A percentile compares a stretch with the other conserved stretches of the same genome.
Conservation (phyloP, 139 green algal genomes). For the Chlorella sp. region DNA sequence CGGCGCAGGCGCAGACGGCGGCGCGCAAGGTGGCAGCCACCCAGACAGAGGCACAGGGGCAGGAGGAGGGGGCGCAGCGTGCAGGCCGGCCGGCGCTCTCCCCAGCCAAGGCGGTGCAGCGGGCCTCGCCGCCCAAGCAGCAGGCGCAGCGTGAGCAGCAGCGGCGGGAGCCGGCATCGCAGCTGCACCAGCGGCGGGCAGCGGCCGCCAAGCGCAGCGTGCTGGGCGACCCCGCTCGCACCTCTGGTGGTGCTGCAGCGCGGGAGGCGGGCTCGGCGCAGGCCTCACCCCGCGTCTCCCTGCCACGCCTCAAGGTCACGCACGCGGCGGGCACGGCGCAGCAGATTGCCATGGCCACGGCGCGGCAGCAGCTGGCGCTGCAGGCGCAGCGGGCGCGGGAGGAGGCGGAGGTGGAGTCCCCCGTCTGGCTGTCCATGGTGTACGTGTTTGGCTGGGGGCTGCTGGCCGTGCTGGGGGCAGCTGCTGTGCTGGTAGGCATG, state of each 20-base stretch:
- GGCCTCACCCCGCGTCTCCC: not conserved
- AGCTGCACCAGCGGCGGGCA: conserved; percentile 16
- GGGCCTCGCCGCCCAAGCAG: not conserved
- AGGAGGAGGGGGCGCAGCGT: not conserved
- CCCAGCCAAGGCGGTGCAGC: not conserved
- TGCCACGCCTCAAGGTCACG: not conserved
- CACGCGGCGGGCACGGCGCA: conserved; percentile 5
- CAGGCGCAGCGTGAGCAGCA: not conserved
- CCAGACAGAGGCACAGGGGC: not conserved
- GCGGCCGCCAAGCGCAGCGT: not conserved
- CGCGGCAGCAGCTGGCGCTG: conserved; percentile 18
- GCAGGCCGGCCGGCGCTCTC: not conserved
- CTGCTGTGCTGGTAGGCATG: not conserved
- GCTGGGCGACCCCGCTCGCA: not conserved
- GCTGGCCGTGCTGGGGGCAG: conserved; percentile 6
- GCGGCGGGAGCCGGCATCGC: not conserved
- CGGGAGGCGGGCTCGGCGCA: not conserved
- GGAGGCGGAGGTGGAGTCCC: conserved; percentile 1
- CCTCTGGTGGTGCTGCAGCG: not conserved
- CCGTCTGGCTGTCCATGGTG: not conserved
- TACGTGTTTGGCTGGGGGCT: conserved; percentile 27
- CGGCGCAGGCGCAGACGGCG: not conserved
- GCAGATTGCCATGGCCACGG: conserved; percentile 25
- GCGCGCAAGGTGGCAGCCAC: not conserved
- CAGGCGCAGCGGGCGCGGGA: not conserved